These are phyloP conservation scores for Hymenoscyphus linearis DNA, from an alignment of 2,329 filamentous ascomycete genomes.

Conservation along the genomic window DNA sequence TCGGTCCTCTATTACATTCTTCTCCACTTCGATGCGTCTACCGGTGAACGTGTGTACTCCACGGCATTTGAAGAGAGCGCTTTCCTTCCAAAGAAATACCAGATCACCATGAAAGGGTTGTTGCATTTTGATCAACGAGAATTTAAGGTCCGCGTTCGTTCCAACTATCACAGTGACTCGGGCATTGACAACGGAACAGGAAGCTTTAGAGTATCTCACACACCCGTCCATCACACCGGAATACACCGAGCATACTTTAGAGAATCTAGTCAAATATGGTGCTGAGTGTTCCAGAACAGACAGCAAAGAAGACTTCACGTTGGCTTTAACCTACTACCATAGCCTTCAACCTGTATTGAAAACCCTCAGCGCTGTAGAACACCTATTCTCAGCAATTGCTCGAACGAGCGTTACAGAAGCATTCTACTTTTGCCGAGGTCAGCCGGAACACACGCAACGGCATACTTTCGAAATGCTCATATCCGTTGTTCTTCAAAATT, in stretches of 20 bases:
- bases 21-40: constrained; percentile 58
- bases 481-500: constrained; percentile 46
- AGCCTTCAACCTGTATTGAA: constrained; percentile 69
- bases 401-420: constrained; percentile 65
- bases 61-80: constrained; percentile 55
- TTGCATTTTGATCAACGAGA: constrained; percentile 74
- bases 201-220: constrained; percentile 69
- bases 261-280: constrained; percentile 51
- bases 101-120: constrained; percentile 74
- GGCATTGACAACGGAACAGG: constrained; percentile 36
- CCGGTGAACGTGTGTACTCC: constrained; percentile 39
- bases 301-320: constrained; percentile 53
- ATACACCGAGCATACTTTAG: constrained; percentile 78
- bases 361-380: constrained; percentile 53
- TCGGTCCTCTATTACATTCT: constrained; percentile 81
- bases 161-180: neutral
- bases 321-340: constrained; percentile 75
- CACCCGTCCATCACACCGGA: constrained; percentile 76
- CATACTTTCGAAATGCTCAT: constrained; percentile 64
- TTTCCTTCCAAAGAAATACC: constrained; percentile 69
- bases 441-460: constrained; percentile 56
- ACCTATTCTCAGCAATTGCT: constrained; percentile 66
- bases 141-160: constrained; percentile 47
- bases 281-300: constrained; percentile 30
- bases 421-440: constrained; percentile 65